phyloP scores from a whole-genome alignment of 2,329 filamentous ascomycete species.

The Cucurbitaria berberidis region DNA sequence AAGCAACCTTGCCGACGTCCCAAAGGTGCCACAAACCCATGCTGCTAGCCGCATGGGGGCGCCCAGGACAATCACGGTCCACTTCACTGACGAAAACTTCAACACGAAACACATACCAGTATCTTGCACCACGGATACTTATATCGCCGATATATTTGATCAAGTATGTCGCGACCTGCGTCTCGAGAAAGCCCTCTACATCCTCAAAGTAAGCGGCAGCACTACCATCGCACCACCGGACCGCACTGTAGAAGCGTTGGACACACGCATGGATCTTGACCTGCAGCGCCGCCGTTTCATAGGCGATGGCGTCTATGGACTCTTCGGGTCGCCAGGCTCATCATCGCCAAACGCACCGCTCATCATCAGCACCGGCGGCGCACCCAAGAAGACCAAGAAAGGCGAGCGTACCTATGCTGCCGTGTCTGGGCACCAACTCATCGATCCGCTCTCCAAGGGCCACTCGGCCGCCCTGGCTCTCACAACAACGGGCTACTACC shows the following conservation, averaged over 20 bases:
- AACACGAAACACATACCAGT: slow-evolving; percentile 74
- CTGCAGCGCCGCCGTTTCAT: slow-evolving; percentile 76
- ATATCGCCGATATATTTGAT: slow-evolving; percentile 81
- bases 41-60: slow-evolving; percentile 66
- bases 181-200: slow-evolving; percentile 78
- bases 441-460: slow-evolving; percentile 70
- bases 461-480: slow-evolving; percentile 44
- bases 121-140: slow-evolving; percentile 81
- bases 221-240: slow-evolving; percentile 78
- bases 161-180: slow-evolving; percentile 77
- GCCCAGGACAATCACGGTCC: slow-evolving; percentile 73
- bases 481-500: slow-evolving; percentile 57
- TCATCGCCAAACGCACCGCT: slow-evolving; percentile 72
- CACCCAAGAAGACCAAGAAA: slow-evolving; percentile 59
- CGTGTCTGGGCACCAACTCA: slow-evolving; percentile 56
- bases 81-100: slow-evolving; percentile 73
- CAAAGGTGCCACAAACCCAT: slow-evolving; percentile 50
- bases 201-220: slow-evolving; percentile 77
- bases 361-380: slow-evolving; percentile 60
- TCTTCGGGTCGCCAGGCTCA: slow-evolving; percentile 71
- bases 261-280: slow-evolving; percentile 76
- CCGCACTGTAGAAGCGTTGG: slow-evolving; percentile 78
- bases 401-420: slow-evolving; percentile 57
- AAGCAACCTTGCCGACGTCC: slow-evolving; percentile 52
- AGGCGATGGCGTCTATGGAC: slow-evolving; percentile 72